Conservation (phyloP, 2,329 filamentous ascomycete genomes). For the Neoarthrinium moseri region DNA sequence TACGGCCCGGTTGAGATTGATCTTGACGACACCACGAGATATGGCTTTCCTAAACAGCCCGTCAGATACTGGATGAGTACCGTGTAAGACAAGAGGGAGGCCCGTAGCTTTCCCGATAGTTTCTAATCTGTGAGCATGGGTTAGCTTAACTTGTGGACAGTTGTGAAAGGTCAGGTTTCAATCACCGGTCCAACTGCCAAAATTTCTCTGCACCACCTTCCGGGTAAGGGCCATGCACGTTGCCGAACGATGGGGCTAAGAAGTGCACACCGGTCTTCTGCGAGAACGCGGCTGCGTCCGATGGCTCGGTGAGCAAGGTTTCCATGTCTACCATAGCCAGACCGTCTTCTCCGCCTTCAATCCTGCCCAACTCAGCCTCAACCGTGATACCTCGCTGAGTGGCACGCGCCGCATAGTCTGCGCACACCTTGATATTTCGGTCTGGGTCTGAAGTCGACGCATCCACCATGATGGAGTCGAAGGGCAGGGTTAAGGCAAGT, state of each 20-base stretch:
- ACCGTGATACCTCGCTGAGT: constrained; percentile 59
- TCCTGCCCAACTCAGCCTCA: constrained; percentile 64
- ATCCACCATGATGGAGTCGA: constrained; percentile 67
- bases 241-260: constrained; percentile 63
- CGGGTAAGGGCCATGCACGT: constrained; percentile 63
- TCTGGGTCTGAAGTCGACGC: constrained; percentile 64
- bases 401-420: constrained; percentile 56
- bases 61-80: constrained; percentile 20
- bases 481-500: constrained; percentile 36
- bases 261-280: constrained; percentile 58
- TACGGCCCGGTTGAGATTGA: constrained; percentile 24
- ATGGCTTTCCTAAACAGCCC: constrained; percentile 16
- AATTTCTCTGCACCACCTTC: constrained; percentile 45
- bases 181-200: constrained; percentile 32
- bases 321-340: constrained; percentile 57
- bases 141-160: background rate
- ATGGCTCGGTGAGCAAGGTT: constrained; percentile 57
- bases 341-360: constrained; percentile 64
- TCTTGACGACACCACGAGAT: constrained; percentile 18
- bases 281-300: constrained; percentile 59
- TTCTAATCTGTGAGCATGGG: background rate
- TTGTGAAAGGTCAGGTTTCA: background rate
- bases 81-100: constrained; percentile 13
- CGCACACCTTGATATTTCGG: constrained; percentile 59
- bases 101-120: background rate